These are phyloP conservation scores for Xanthoceras sorbifolium DNA, from an alignment of 345 rosid species.

Conservation along the genomic window DNA sequence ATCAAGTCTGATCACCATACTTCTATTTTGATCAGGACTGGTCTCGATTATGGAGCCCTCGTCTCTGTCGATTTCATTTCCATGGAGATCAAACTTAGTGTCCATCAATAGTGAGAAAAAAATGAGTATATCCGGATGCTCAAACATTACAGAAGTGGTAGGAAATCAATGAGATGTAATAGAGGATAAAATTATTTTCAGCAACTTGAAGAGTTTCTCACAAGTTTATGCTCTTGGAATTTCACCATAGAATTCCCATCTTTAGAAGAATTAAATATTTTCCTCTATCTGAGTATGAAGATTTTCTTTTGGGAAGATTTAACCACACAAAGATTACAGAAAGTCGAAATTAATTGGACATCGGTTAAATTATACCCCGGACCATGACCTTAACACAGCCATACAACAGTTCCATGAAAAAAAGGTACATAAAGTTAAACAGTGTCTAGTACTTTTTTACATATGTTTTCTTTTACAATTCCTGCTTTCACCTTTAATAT, in stretches of 20 bases:
- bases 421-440: neutral
- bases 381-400: neutral
- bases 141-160: neutral
- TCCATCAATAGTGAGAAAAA: too few relatives aligned
- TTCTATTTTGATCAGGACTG: too few relatives aligned
- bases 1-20: too few relatives aligned
- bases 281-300: neutral
- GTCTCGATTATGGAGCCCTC: too few relatives aligned
- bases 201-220: neutral
- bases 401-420: neutral
- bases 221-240: constrained; percentile 1
- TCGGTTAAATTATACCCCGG: neutral
- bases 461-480: too few relatives aligned
- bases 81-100: too few relatives aligned
- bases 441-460: neutral
- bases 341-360: neutral
- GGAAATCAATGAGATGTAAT: neutral
- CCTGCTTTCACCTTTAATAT: too few relatives aligned
- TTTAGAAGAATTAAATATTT: rapidly evolving
- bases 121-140: neutral
- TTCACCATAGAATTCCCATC: neutral
- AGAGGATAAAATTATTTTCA: neutral
- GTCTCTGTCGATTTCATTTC: too few relatives aligned
- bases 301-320: neutral
- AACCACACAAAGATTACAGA: neutral